A percentile compares a stretch with the other conserved stretches of the same genome.
These are phyloP conservation scores for Fagus crenata DNA, from an alignment of 306 rosid genomes.

Conservation along the genomic window DNA sequence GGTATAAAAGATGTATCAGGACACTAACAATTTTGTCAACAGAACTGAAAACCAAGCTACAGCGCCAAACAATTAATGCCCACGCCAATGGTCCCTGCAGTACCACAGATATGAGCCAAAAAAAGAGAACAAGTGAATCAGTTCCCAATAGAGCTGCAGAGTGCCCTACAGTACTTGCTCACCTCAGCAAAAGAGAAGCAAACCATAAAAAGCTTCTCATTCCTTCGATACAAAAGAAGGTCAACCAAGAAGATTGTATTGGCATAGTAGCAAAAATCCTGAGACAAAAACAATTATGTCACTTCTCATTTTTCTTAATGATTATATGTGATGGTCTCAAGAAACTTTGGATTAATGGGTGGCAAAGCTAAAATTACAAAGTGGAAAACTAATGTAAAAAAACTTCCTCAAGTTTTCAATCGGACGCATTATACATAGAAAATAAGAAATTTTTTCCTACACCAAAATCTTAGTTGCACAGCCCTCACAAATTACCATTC, in stretches of 20 bases:
- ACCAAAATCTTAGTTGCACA: neutral
- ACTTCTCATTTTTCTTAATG: constrained; percentile 14
- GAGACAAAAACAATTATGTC: constrained; percentile 32
- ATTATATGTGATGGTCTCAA: neutral
- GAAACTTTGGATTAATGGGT: neutral
- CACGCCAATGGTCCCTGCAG: constrained; percentile 91
- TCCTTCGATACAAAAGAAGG: constrained; percentile 69
- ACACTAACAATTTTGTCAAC: constrained; percentile 84
- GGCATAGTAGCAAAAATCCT: constrained; percentile 96
- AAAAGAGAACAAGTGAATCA: constrained; percentile 13
- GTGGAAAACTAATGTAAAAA: constrained; percentile 3
- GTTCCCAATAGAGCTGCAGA: constrained; percentile 25
- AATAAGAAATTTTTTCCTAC: neutral
- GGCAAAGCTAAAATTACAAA: neutral
- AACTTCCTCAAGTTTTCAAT: constrained; percentile 6
- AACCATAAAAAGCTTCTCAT: constrained; percentile 88
- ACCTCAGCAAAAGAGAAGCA: constrained; percentile 98
- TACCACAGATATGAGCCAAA: constrained; percentile 30
- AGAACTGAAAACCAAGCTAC: constrained; percentile 96
- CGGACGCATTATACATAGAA: neutral
- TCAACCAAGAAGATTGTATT: constrained; percentile 80
- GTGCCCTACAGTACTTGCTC: constrained; percentile 23
- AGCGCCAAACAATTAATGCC: constrained; percentile 97
- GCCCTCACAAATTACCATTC: neutral
- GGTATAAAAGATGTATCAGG: constrained; percentile 80